A percentile compares a stretch with the other conserved stretches of the same genome.
These are phyloP conservation scores for Lagenaria siceraria DNA, from an alignment of 306 rosid species.

Conservation along the genomic window DNA sequence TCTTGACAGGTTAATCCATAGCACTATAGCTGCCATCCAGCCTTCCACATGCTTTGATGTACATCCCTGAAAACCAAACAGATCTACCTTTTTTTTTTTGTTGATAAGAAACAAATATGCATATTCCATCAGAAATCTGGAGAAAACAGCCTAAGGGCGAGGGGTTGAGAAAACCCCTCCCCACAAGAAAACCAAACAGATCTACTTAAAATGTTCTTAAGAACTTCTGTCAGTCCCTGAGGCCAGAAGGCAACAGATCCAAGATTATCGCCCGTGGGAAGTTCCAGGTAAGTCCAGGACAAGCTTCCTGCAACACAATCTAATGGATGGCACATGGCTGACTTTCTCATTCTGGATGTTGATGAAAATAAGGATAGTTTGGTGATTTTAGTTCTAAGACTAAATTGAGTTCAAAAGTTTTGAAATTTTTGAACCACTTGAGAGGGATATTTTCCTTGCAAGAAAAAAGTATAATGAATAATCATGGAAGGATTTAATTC, in stretches of 20 bases:
- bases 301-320: not conserved
- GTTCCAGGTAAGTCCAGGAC: not conserved
- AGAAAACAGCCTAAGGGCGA: no score
- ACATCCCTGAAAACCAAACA: no score
- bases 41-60: not conserved
- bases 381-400: not conserved
- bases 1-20: not conserved
- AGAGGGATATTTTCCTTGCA: not conserved
- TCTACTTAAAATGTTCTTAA: not conserved
- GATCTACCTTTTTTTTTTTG: no score
- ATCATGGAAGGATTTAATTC: not conserved
- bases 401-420: not conserved
- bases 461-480: not conserved
- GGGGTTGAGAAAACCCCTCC: no score
- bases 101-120: no score
- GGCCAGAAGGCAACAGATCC: not conserved
- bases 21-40: not conserved
- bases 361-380: not conserved
- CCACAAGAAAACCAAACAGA: no score
- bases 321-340: not conserved
- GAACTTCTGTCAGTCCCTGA: not conserved
- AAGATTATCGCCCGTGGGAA: not conserved
- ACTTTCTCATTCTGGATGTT: not conserved
- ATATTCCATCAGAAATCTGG: no score
- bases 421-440: not conserved